These are phyloP conservation scores for Balansia obtecta DNA, from an alignment of 2,329 filamentous ascomycete species.

Conservation along the genomic window DNA sequence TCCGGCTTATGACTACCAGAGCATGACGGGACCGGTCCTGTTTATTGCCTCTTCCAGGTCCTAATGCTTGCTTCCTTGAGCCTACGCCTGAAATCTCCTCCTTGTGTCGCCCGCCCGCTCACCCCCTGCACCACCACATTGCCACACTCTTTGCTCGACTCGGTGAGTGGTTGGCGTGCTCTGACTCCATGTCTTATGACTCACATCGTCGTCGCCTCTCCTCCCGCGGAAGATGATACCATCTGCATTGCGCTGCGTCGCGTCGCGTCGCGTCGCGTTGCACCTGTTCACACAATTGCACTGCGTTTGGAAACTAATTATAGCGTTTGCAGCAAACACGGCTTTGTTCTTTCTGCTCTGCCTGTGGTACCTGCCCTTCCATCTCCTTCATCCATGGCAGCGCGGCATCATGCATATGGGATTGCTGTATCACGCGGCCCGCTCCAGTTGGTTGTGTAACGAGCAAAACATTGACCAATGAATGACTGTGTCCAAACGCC, in stretches of 20 bases:
- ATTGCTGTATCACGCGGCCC: constrained; percentile 3
- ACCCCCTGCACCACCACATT: constrained; percentile 5
- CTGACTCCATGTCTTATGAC: constrained; percentile 7
- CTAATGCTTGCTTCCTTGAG: background rate
- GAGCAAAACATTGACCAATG: constrained; percentile 4
- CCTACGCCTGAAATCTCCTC: too few species aligned
- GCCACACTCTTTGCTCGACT: constrained; percentile 3
- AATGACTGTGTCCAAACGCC: background rate
- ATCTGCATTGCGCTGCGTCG: background rate
- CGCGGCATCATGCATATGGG: background rate
- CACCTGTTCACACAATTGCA: background rate
- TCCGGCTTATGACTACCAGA: too few species aligned
- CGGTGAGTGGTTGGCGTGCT: constrained; percentile 1
- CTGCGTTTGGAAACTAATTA: background rate
- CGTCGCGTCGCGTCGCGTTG: background rate
- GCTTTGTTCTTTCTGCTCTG: too few species aligned
- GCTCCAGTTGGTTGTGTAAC: background rate
- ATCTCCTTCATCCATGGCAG: background rate
- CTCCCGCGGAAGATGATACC: background rate
- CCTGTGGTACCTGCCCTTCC: too few species aligned
- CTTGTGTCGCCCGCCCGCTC: background rate
- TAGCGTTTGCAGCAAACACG: background rate
- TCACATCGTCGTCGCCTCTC: constrained; percentile 2
- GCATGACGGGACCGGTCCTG: too few species aligned
- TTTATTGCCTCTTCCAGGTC: background rate